Conservation (phyloP, 306 rosid species). For the Sechiopsis laciniata region DNA sequence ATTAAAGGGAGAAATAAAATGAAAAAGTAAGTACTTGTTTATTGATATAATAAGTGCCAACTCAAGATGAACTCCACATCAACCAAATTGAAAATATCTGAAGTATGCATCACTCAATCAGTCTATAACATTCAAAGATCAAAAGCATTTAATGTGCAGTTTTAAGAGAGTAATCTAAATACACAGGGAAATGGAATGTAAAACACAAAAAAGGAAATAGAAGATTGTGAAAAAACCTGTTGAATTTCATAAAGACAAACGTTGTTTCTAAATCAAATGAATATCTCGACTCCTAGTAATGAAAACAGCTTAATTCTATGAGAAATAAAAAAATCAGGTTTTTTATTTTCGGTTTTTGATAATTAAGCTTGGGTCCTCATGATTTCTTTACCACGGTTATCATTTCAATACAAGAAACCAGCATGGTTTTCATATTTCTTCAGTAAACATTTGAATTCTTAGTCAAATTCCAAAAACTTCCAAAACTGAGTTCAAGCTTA, state of each 20-base stretch:
- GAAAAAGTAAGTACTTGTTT: slow-evolving; percentile 10
- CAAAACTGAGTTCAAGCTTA: too few species aligned
- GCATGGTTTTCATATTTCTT: too few species aligned
- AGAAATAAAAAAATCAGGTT: too few species aligned
- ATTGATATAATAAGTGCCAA: background rate
- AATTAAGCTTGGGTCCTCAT: too few species aligned
- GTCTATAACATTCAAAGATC: too few species aligned
- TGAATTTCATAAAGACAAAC: background rate
- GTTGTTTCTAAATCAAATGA: slow-evolving; percentile 8
- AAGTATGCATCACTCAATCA: background rate
- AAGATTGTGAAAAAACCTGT: background rate
- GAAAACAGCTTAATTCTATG: too few species aligned
- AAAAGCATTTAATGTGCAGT: background rate
- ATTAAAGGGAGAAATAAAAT: slow-evolving; percentile 23
- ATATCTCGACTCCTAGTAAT: background rate
- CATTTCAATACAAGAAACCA: too few species aligned
- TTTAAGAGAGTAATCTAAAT: slow-evolving; percentile 2
- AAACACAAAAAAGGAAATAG: background rate
- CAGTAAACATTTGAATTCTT: too few species aligned
- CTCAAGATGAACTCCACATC: slow-evolving; percentile 13
- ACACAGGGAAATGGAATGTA: background rate
- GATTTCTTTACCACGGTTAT: too few species aligned
- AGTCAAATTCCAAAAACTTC: too few species aligned
- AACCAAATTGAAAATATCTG: slow-evolving; percentile 6
- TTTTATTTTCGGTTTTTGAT: too few species aligned